Evolutionary conservation across 495 filamentous ascomycete species (phyloP), one percentile per base, ranked within the genome.

Genomic region (Tricharina praecox): DNA sequence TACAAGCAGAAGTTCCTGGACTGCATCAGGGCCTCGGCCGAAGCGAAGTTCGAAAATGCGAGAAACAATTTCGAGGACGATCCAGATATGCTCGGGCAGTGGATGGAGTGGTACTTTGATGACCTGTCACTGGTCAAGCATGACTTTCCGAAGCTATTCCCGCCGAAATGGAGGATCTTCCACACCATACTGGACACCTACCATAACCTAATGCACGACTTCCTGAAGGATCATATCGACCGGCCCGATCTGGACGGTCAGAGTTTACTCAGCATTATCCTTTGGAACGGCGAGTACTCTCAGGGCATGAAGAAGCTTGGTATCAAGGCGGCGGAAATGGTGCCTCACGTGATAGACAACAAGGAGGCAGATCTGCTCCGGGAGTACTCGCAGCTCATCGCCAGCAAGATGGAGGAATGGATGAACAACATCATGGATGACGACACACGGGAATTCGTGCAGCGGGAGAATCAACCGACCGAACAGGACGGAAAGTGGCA

Each of bases 141-240:
- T 41, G 87, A 90, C 54, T 92, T 99, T 78, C 73, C 79, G 39
- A 70, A 70, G 28, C 67, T 99, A 43, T 84, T 94, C 72, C 90
- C 90, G 21, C 93, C 90, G 66, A 93, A 92, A 57, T 99, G 90
- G 90, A 88, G 82, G 65, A 93, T 96, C 41, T 86, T 87, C 67
- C 75, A 78, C 60, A 92, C 82, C 15, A 95, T 92, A 63, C 75
- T 76, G 23, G 72, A 79, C 51, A 86, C 92, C 49, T 99, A 95
- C 58, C 90, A 96, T 64, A 70, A 73, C 48, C 70, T 84, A 54
- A 95, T 99, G 87, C 92, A 93, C 62, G 83, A 93, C 62, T 92
- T 84, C 64, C 71, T 99, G 3, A 68, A 87, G 41, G 71, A 65
- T 19, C 69, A 82, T 55, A 78, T 95, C 53, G 81, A 93, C 53